Evolutionary conservation across 768 basidiomycete genomes (phyloP).

Genomic region (Boletus fagicola): DNA sequence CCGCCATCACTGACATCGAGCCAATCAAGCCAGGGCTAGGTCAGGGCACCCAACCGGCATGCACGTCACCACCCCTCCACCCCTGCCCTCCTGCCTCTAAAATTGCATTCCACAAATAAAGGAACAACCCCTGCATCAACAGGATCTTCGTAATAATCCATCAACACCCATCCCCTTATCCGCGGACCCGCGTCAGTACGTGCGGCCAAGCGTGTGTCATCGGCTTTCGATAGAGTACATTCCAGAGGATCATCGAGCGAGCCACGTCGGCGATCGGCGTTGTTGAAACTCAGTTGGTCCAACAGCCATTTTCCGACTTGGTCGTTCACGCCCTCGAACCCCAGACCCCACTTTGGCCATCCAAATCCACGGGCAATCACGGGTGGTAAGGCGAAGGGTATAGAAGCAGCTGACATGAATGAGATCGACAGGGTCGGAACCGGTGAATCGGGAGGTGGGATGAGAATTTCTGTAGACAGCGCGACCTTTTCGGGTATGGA

Average conservation of each 20-base stretch:
- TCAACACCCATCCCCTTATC: constrained; percentile 71
- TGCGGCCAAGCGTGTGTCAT: background rate
- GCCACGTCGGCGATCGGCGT: background rate
- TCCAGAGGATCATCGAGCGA: background rate
- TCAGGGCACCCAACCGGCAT: background rate
- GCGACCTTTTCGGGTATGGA: constrained; percentile 80
- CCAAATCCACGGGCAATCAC: constrained; percentile 80
- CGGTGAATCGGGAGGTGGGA: constrained; percentile 37
- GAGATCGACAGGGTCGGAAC: constrained; percentile 64
- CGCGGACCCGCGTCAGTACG: constrained; percentile 30
- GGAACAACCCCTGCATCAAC: constrained; percentile 51
- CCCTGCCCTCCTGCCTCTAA: constrained; percentile 45
- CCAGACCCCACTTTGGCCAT: constrained; percentile 72
- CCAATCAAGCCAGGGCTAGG: background rate
- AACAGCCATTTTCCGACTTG: constrained; percentile 73
- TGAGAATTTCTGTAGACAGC: constrained; percentile 53
- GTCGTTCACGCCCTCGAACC: constrained; percentile 84
- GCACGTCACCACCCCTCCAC: constrained; percentile 41
- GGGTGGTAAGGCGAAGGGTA: constrained; percentile 79
- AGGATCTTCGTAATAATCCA: constrained; percentile 73
- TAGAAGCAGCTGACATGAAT: constrained; percentile 76
- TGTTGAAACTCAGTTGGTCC: constrained; percentile 38
- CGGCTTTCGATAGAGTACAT: background rate
- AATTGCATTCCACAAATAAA: constrained; percentile 78
- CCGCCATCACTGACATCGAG: background rate